These are phyloP conservation scores for Colletotrichum caudatum DNA, from an alignment of 2,329 filamentous ascomycete genomes.

Conservation along the genomic window DNA sequence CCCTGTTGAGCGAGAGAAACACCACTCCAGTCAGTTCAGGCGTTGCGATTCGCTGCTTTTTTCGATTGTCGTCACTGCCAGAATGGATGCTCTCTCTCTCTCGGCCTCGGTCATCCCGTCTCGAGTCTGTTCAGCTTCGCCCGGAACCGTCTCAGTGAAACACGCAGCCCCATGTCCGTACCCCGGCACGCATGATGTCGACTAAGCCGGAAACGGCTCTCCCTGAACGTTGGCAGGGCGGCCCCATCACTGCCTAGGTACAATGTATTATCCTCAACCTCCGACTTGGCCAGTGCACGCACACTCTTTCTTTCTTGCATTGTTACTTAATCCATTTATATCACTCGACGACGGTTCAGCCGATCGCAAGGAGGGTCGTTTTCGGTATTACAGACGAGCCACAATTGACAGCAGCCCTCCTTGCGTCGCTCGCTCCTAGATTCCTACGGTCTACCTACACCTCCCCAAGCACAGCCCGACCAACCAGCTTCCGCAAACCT, in stretches of 20 bases:
- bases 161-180: conserved; percentile 19
- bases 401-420: neutral
- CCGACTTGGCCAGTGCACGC: conserved; percentile 24
- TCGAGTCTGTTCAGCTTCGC: conserved; percentile 29
- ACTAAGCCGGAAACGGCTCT: conserved; percentile 12
- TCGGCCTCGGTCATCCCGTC: conserved; percentile 30
- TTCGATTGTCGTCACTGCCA: conserved; percentile 20
- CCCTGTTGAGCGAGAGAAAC: neutral
- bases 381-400: neutral
- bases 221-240: conserved; percentile 4
- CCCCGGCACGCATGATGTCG: conserved; percentile 36
- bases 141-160: conserved; percentile 37
- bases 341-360: conserved; percentile 23
- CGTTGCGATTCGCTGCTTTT: neutral
- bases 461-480: conserved; percentile 20
- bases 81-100: conserved; percentile 21
- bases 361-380: neutral
- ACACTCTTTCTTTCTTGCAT: conserved; percentile 12
- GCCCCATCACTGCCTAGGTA: neutral
- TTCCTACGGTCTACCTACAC: neutral
- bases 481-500: conserved; percentile 23
- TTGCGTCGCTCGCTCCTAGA: neutral
- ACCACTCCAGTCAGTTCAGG: neutral
- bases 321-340: conserved; percentile 16
- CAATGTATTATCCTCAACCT: conserved; percentile 19